These are phyloP conservation scores for Eucalyptus dawsonii DNA, from an alignment of 345 rosid species.

Conservation along the genomic window DNA sequence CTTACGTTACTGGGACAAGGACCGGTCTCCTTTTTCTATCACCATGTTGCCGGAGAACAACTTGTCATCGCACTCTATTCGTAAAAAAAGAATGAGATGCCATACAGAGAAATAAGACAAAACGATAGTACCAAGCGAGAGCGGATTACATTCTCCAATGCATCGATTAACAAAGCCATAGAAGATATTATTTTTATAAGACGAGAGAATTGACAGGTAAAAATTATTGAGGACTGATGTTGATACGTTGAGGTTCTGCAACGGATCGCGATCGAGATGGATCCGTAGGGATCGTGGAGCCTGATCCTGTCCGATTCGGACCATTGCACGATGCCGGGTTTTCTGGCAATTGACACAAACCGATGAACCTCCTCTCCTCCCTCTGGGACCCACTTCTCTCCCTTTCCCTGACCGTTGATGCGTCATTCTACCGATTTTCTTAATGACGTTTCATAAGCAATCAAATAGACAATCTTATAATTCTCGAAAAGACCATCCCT, in stretches of 20 bases:
- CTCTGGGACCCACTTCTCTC: background rate
- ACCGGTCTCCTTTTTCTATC: background rate
- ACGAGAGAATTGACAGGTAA: background rate
- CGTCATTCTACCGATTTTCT: background rate
- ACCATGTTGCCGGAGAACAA: background rate
- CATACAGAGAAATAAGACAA: background rate
- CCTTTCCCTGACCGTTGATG: background rate
- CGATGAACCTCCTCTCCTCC: background rate
- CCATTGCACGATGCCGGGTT: background rate
- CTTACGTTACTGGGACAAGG: background rate
- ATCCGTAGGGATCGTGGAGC: background rate
- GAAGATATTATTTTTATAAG: background rate
- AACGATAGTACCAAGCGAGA: background rate
- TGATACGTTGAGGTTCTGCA: background rate
- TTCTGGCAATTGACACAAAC: background rate
- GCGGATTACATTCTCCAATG: background rate
- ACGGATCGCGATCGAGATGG: background rate
- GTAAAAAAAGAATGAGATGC: background rate
- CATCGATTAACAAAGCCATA: background rate
- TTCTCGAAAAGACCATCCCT: background rate
- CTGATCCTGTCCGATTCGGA: conserved; percentile 1
- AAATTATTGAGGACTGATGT: background rate
- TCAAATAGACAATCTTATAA: background rate
- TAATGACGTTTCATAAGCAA: background rate
- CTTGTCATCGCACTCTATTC: background rate